Base-by-base conservation (phyloP, 2,329 filamentous ascomycete genomes). In the Parastagonospora nodorum region DNA sequence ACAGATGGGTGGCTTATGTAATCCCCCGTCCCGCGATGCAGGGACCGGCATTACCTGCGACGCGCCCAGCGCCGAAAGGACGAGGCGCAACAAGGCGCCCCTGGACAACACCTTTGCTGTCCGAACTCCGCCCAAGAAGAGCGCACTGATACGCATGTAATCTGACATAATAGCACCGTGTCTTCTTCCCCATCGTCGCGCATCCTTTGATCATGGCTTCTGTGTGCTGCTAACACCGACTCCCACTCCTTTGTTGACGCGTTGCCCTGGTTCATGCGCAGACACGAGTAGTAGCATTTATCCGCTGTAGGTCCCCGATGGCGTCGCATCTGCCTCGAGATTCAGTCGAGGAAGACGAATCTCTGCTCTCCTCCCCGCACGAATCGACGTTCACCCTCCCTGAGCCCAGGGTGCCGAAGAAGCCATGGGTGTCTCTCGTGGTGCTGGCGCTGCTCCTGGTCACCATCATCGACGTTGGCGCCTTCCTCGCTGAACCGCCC, bases 391-490 rank as follows among this genome's bases (percentile, higher is more conserved):
- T 31, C 8, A 36, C 33, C 24, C 29, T 8, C n/a, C 16, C 40
- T 1, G 27, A 44, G 8, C 36, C 49, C 12, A 27, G 45, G 12
- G 42, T 51, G 28, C 55, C 49, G 48, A 60, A 64, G 41, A 72
- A 67, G 49, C 67, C 68, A 44, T 73, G 69, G 71, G 50, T 71
- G 8, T 29, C 63, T 4, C 55, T 74, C 33, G 53, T 63, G 9
- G 42, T 58, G 11, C 62, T 80, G 10, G 71, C 74, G 55, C 62
- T 77, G 38, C 68, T 71, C 33, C 63, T 80, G 19, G 72, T 80
- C 52, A 62, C 72, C 30, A 73, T 80, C 24, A 66, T 79, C 51
- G 78, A 81, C 51, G 66, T 79, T 11, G 78, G 78, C 27, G 68
- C 74, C 8, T 75, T 74, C 51, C 75, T 81, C 49, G 63, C 74